Conservation (phyloP, 1,139 yeast genomes). For the Arxiozyma heterogenica region DNA sequence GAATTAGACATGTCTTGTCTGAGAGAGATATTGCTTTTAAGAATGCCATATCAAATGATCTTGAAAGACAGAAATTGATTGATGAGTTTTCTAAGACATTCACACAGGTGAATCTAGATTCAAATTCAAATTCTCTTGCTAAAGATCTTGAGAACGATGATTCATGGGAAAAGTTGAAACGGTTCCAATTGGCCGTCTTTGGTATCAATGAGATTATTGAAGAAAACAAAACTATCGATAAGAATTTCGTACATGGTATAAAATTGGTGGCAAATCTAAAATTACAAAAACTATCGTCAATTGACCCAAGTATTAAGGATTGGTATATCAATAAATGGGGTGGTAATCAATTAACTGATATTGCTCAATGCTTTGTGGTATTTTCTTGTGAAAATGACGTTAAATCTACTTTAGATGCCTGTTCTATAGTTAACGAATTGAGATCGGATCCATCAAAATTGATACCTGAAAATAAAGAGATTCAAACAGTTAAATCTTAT, state of each 20-base stretch:
- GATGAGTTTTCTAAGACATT: slow-evolving; percentile 51
- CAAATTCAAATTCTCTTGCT: slow-evolving; percentile 14
- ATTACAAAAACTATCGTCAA: slow-evolving; percentile 38
- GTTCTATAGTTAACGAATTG: slow-evolving; percentile 40
- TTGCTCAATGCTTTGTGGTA: slow-evolving; percentile 43
- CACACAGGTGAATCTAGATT: slow-evolving; percentile 40
- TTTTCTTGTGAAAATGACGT: slow-evolving; percentile 41
- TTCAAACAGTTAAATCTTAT: slow-evolving; percentile 29
- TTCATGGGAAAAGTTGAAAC: slow-evolving; percentile 58
- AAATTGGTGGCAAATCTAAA: slow-evolving; percentile 59
- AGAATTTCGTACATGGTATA: slow-evolving; percentile 59
- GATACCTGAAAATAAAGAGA: slow-evolving; percentile 30
- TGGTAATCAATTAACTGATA: slow-evolving; percentile 29
- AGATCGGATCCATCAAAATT: slow-evolving; percentile 22
- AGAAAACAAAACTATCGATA: slow-evolving; percentile 41
- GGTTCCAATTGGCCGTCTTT: slow-evolving; percentile 72
- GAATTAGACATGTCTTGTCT: slow-evolving; percentile 77
- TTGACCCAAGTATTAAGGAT: slow-evolving; percentile 19
- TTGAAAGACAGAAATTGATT: slow-evolving; percentile 40
- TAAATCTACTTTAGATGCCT: slow-evolving; percentile 43
- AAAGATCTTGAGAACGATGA: slow-evolving; percentile 28
- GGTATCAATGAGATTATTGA: slow-evolving; percentile 57
- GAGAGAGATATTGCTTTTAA: slow-evolving; percentile 74
- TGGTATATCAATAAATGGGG: slow-evolving; percentile 1
- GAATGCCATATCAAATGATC: slow-evolving; percentile 46